Evolutionary conservation across 1,139 yeast species (phyloP).

Genomic region (Meyerozyma elateridarum): DNA sequence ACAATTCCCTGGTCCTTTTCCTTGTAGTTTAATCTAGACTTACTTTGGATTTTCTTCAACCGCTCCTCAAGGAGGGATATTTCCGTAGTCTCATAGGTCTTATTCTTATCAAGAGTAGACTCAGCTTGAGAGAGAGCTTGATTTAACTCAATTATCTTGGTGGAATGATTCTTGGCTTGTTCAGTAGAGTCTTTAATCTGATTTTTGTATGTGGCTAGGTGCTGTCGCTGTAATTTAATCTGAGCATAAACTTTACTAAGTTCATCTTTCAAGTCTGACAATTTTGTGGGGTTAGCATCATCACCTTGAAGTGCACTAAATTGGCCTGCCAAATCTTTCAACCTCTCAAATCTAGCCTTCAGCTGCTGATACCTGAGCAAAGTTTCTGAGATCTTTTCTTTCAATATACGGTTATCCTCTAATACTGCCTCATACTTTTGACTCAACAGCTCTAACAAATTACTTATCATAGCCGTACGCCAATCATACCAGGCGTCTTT

Average conservation of each 20-base stretch:
- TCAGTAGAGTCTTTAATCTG: not conserved
- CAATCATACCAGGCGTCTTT: conserved; percentile 55
- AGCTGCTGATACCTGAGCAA: not conserved
- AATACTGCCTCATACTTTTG: conserved; percentile 22
- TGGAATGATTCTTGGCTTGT: not conserved
- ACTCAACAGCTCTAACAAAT: conserved; percentile 33
- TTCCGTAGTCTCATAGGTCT: conserved; percentile 23
- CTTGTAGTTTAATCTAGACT: conserved; percentile 18
- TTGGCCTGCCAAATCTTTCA: conserved; percentile 18
- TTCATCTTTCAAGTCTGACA: conserved; percentile 13
- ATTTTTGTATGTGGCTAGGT: not conserved
- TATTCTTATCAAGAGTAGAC: conserved; percentile 16
- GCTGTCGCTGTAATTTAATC: not conserved
- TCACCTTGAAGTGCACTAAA: conserved; percentile 15
- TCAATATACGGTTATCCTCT: conserved; percentile 22
- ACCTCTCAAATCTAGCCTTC: conserved; percentile 13
- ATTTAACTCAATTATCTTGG: conserved; percentile 10
- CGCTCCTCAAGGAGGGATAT: conserved; percentile 20
- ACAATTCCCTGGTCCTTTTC: conserved; percentile 10
- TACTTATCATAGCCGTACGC: conserved; percentile 43
- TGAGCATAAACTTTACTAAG: conserved; percentile 8
- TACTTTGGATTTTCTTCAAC: conserved; percentile 20
- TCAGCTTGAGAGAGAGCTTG: conserved; percentile 15
- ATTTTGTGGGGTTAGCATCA: conserved; percentile 10
- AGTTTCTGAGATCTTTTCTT: conserved; percentile 12